phyloP scores from a whole-genome alignment of 768 basidiomycete species.

The Galerina marginata region DNA sequence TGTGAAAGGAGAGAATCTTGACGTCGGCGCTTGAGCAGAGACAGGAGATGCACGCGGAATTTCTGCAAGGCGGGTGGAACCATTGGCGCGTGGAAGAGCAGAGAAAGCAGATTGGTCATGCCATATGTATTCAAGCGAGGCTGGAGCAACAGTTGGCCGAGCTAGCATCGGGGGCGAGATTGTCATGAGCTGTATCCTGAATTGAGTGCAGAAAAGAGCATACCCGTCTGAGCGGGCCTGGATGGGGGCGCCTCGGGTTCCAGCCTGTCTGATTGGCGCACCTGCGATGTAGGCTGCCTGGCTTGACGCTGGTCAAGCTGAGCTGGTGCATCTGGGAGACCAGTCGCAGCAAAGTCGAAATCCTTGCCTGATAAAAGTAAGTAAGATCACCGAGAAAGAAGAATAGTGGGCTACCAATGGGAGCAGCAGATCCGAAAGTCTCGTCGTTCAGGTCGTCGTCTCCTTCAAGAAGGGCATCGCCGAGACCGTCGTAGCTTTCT shows the following conservation, averaged over 20 bases:
- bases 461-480: conserved; percentile 85
- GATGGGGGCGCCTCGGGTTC: conserved; percentile 16
- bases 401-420: conserved; percentile 64
- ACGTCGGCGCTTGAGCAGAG: conserved; percentile 28
- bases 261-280: conserved; percentile 22
- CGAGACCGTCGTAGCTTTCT: conserved; percentile 88
- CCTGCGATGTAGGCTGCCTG: conserved; percentile 19
- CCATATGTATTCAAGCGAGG: conserved; percentile 79
- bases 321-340: conserved; percentile 34
- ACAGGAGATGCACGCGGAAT: conserved; percentile 38
- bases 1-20: conserved; percentile 47
- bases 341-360: conserved; percentile 79
- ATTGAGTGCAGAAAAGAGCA: conserved; percentile 21
- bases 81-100: conserved; percentile 61
- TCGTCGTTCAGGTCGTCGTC: conserved; percentile 96
- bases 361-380: conserved; percentile 68
- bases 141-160: conserved; percentile 40
- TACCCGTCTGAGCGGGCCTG: conserved; percentile 22
- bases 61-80: conserved; percentile 46
- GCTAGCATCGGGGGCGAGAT: conserved; percentile 10
- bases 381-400: neutral
- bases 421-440: conserved; percentile 82
- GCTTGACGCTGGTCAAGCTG: conserved; percentile 27
- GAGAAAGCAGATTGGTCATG: conserved; percentile 82
- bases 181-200: conserved; percentile 19